Evolutionary conservation across 2,329 filamentous ascomycete species (phyloP), one percentile per base, ranked within the genome.

Genomic region (Trichoderma atroviride): DNA sequence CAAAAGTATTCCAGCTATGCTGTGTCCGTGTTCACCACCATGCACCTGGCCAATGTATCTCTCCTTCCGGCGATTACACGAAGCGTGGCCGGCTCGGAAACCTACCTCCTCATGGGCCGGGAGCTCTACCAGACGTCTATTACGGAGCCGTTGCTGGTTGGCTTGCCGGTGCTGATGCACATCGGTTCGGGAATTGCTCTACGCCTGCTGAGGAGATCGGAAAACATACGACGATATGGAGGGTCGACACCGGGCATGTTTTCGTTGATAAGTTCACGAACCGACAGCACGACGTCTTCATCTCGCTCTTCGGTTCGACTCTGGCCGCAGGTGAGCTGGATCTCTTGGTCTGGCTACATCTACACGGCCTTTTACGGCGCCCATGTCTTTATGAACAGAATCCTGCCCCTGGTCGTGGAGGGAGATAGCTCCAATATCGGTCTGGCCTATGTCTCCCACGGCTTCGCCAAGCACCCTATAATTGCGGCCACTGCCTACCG

Each of bases 1-100:
- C 96, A 98, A 79, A 91, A 89, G 78, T 97, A 97, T 84, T 96
- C 93, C 0, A 93, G 92, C 73, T 96, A 97, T 82, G 89, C 92
- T 73, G 94, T 93, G 76, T 88, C 88, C 71, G 82, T 92, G 73
- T 97, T 95, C 82, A 86, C 91, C 40, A 84, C 88, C 35, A 85
- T 96, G 69, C 94, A 97, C 81, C 83, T 96, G 71, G 85, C 89
- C 75, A 97, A 94, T 75, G 95, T 93, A 40, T 92, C 92, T 9
- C 79, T 97, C 55, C 90, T 96, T 72, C 94, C 93, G 0, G 87
- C 96, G 47, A 74, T 90, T 61, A 93, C 92, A 52, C 87, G 85
- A 69, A 93, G 91, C 57, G 87, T 96, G 7, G 83, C 90, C 10
- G 87, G 89, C 64, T 92, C 92, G 70, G 94, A 97, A 78, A 89